A percentile compares a stretch with the other conserved stretches of the same genome.
These are phyloP conservation scores for Borealophlyctis nickersoniae DNA, from an alignment of 192 early-diverging fungal species.

Conservation along the genomic window DNA sequence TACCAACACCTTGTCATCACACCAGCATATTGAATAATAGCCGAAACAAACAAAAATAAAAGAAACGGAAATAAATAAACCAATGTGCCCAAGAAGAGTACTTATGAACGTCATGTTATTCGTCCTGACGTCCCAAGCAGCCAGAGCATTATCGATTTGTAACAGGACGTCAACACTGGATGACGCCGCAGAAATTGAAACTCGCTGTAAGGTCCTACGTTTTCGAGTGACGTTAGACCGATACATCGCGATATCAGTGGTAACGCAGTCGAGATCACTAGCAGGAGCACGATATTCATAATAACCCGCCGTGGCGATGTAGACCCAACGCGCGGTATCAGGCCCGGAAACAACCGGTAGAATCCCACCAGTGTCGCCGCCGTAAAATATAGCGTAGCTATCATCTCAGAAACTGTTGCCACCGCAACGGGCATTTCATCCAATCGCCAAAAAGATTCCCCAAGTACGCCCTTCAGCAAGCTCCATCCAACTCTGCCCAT, in stretches of 20 bases:
- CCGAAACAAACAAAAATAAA: too few species aligned
- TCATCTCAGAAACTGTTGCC: slow-evolving; percentile 11
- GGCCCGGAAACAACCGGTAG: slow-evolving; percentile 10
- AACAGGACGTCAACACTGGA: slow-evolving; percentile 8
- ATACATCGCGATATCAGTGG: slow-evolving; percentile 12
- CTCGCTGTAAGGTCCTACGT: slow-evolving; percentile 13
- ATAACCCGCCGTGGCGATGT: slow-evolving; percentile 21
- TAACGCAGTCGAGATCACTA: slow-evolving; percentile 15
- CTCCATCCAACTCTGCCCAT: slow-evolving; percentile 14
- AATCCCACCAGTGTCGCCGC: slow-evolving; percentile 20
- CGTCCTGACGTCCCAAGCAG: slow-evolving; percentile 8
- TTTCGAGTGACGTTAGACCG: slow-evolving; percentile 9
- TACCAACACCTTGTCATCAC: too few species aligned
- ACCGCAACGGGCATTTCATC: slow-evolving; percentile 4
- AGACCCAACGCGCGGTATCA: slow-evolving; percentile 2
- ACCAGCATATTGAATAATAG: too few species aligned
- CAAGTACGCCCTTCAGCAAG: slow-evolving; percentile 1
- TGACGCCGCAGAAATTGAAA: slow-evolving; percentile 12
- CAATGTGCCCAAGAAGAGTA: neutral
- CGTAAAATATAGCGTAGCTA: slow-evolving; percentile 13
- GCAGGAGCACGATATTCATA: slow-evolving; percentile 20
- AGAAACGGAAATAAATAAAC: too few species aligned
- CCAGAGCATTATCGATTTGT: slow-evolving; percentile 13
- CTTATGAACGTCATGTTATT: neutral
- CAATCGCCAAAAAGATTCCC: neutral